Percentiles rank a stretch among this genome's conserved stretches.
phyloP scores from a whole-genome alignment of 441 rosid genomes.

The Raphanus hybrid region DNA sequence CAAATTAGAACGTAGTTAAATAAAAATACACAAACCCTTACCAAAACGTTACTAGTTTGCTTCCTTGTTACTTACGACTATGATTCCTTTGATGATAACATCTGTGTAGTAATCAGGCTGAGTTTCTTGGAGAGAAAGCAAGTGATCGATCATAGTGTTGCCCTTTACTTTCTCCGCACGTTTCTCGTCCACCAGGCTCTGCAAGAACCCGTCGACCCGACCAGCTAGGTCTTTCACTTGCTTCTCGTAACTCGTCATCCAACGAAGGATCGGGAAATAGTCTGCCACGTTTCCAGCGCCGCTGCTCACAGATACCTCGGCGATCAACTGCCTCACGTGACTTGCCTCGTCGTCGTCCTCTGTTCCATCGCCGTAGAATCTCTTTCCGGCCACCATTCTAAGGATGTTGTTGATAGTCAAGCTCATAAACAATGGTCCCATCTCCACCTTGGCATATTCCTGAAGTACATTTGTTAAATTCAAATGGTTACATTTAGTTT shows the following conservation, averaged over 20 bases:
- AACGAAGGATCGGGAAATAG: slow-evolving; percentile 52
- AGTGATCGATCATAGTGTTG: slow-evolving; percentile 54
- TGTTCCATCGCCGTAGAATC: slow-evolving; percentile 38
- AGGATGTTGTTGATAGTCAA: slow-evolving; percentile 39
- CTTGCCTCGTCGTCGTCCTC: slow-evolving; percentile 27
- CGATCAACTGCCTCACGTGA: slow-evolving; percentile 25
- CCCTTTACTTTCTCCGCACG: slow-evolving; percentile 36
- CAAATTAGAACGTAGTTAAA: neutral
- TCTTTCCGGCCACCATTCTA: slow-evolving; percentile 42
- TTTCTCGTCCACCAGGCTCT: slow-evolving; percentile 50
- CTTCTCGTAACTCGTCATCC: slow-evolving; percentile 39
- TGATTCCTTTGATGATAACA: slow-evolving; percentile 54
- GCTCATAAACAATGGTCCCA: slow-evolving; percentile 17
- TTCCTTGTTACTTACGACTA: slow-evolving; percentile 39
- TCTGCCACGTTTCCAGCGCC: slow-evolving; percentile 47
- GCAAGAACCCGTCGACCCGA: slow-evolving; percentile 48
- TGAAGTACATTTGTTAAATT: neutral
- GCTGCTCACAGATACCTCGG: neutral
- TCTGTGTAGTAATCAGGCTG: slow-evolving; percentile 46
- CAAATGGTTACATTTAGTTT: neutral
- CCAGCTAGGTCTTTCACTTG: slow-evolving; percentile 25
- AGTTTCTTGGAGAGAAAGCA: slow-evolving; percentile 54
- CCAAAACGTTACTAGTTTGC: neutral
- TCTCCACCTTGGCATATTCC: slow-evolving; percentile 28
- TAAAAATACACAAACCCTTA: neutral